These are phyloP conservation scores for Tuctoria greenei DNA, from an alignment of 176 grass and related monocot species.

Conservation along the genomic window DNA sequence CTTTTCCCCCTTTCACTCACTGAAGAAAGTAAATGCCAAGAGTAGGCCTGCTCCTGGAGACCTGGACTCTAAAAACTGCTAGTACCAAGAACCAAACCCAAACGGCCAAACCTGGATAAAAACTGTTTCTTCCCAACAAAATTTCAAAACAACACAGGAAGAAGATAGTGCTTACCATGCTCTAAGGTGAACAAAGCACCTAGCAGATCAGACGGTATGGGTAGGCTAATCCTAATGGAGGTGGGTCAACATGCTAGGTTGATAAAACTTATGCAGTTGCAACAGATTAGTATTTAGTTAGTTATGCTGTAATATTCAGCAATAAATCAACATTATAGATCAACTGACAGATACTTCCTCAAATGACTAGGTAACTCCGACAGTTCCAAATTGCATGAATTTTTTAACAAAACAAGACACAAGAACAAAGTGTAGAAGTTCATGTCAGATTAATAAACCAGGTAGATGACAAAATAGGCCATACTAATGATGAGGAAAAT, in stretches of 20 bases:
- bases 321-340: not conserved
- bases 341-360: not conserved
- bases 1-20: not conserved
- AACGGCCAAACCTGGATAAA: not conserved
- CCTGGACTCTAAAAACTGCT: not conserved
- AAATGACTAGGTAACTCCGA: not conserved
- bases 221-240: not conserved
- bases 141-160: not conserved
- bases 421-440: not conserved
- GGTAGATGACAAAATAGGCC: not conserved
- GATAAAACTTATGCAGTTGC: not conserved
- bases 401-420: not conserved
- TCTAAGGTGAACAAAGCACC: not conserved
- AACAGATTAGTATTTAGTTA: not conserved
- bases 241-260: not conserved
- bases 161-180: not conserved
- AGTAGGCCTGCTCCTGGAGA: not conserved
- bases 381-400: not conserved
- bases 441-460: not conserved
- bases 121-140: not conserved
- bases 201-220: not conserved
- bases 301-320: slow-evolving; percentile 7
- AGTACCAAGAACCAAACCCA: not conserved
- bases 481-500: not conserved
- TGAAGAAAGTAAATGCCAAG: not conserved